Conservation (phyloP, 805 yeast species). For the Brettanomyces nanus region DNA sequence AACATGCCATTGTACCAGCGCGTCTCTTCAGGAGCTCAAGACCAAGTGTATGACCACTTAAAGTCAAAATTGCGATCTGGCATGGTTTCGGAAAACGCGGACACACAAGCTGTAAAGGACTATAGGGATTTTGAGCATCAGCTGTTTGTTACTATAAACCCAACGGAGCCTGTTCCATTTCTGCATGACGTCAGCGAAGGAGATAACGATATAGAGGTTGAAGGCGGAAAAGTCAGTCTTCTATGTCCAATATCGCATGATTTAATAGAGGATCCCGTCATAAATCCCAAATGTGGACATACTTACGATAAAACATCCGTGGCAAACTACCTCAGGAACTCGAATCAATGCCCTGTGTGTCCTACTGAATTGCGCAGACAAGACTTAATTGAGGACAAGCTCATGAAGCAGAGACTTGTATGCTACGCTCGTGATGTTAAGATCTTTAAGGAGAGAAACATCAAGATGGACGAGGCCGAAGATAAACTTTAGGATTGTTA, state of each 20-base stretch:
- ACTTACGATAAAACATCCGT: conserved; percentile 48
- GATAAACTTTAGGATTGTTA: conserved; percentile 4
- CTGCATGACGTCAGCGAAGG: conserved; percentile 25
- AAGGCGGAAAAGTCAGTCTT: conserved; percentile 64
- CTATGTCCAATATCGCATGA: conserved; percentile 59
- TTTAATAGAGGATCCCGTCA: conserved; percentile 45
- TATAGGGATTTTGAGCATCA: conserved; percentile 2
- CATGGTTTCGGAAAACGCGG: not conserved
- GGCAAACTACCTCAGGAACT: conserved; percentile 22
- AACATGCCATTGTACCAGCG: conserved; percentile 4
- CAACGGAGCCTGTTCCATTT: conserved; percentile 54
- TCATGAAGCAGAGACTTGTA: conserved; percentile 11
- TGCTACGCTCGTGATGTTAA: conserved; percentile 6
- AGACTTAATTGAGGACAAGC: conserved; percentile 7
- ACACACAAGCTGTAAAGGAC: not conserved
- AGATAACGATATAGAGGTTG: conserved; percentile 56
- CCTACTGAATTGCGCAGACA: conserved; percentile 14
- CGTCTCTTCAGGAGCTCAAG: not conserved
- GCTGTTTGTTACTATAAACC: conserved; percentile 44
- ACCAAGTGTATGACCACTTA: not conserved
- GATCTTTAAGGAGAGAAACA: conserved; percentile 2
- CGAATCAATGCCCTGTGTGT: conserved; percentile 52
- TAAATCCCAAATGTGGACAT: conserved; percentile 52
- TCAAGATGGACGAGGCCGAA: conserved; percentile 2
- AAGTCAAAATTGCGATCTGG: not conserved